Evolutionary conservation across 2,329 filamentous ascomycete species (phyloP), one percentile per base, ranked within the genome.

Genomic region (Grosmannia clavigera): DNA sequence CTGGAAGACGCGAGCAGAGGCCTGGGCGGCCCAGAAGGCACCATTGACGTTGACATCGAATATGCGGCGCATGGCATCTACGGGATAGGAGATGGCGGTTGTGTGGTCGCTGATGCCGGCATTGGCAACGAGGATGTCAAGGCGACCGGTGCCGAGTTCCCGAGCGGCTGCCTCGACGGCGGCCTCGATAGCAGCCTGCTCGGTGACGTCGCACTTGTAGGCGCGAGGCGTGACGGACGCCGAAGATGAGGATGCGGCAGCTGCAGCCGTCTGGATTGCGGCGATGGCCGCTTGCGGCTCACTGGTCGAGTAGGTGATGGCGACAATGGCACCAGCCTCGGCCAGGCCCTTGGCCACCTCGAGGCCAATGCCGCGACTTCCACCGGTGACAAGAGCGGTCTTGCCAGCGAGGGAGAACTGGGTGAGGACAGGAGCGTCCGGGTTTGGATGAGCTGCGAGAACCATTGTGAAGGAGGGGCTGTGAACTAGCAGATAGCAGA

Each of bases 111-210:
- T 67, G 40, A 75, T 71, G 2, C 74, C 74, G 4, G 74, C 73
- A 56, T 76, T 76, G 25, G 74, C 74, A 1, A 76, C 73, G 25
- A 74, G 66, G 38, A 76, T 68, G 61, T 76, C 72, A 4, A 76
- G 64, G 11, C 51, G 11, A 33, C 72, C 71, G 5, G 70, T 66
- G 25, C 55, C 55, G 12, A 56, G 35, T 22, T 75, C 74, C 50
- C 68, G 65, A 11, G 71, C 70, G 0, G 71, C 71, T 3, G 66
- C 61, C 2, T 73, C 61, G 58, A 73, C 68, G 54, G 69, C 66
- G 2, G 66, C 65, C 59, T 71, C 67, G 2, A 73, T 66, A 5
- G 66, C 64, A 12, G 65, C 66, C 0, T 66, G 65, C 58, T 68
- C 68, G 10, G 65, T 66, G 3, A 76, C 74, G 48, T 76, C 67